Percentiles rank a stretch among this genome's conserved stretches.
Evolutionary conservation across 2,329 filamentous ascomycete species (phyloP).

Genomic region (Cercospora sesami): DNA sequence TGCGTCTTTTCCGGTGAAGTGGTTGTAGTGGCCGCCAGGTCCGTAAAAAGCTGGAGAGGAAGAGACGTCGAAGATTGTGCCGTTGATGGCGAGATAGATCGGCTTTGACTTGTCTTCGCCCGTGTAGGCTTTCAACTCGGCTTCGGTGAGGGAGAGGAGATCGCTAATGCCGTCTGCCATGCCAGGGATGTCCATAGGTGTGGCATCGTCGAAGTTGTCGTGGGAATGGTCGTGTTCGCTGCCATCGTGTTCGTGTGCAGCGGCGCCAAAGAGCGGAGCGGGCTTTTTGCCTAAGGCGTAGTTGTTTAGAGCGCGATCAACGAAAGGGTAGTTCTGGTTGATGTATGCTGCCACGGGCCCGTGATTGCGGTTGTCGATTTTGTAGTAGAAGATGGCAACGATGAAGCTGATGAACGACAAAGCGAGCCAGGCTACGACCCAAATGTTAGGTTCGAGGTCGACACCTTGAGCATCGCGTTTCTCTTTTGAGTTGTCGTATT

Average conservation of each 20-base stretch:
- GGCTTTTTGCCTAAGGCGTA: constrained; percentile 7
- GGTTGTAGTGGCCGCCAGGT: constrained; percentile 35
- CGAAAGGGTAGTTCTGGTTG: constrained; percentile 24
- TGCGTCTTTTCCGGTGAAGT: constrained; percentile 36
- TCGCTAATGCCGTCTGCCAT: background rate
- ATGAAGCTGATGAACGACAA: constrained; percentile 21
- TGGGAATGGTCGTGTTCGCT: background rate
- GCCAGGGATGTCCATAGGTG: background rate
- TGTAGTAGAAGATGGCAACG: constrained; percentile 27
- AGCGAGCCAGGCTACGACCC: constrained; percentile 22
- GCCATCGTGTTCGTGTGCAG: constrained; percentile 15
- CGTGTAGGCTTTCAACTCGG: constrained; percentile 30
- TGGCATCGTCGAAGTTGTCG: background rate
- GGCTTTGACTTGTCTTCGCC: constrained; percentile 32
- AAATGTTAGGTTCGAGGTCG: constrained; percentile 30
- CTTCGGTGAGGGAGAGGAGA: constrained; percentile 27
- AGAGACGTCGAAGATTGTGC: constrained; percentile 38
- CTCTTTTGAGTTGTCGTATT: constrained; percentile 19
- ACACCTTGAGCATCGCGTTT: constrained; percentile 8
- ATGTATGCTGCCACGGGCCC: constrained; percentile 26
- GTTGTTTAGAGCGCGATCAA: constrained; percentile 22
- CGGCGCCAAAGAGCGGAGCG: constrained; percentile 17
- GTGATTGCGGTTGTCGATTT: constrained; percentile 28
- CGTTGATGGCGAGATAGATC: constrained; percentile 37
- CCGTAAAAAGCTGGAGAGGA: constrained; percentile 35